Base-by-base conservation (phyloP, 1,139 yeast species). In the Diutina scorzettiae region DNA sequence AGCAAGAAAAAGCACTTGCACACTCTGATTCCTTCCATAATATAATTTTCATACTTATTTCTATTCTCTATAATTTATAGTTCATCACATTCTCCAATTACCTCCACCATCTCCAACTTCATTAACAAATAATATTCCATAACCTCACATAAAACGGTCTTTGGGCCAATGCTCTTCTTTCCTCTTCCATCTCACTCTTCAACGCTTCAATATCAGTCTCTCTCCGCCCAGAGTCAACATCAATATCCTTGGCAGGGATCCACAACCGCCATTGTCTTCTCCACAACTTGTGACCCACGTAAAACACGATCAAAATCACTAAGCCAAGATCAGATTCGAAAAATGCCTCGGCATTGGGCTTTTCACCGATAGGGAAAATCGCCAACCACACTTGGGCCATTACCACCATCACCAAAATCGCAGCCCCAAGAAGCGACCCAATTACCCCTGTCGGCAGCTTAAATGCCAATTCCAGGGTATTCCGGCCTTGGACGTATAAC, bases 351-450 rank as follows among this genome's bases (percentile, higher is more conserved):
- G 82, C 83, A 57, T 64, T 66, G 44, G 86, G 82, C 18, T 53
- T 36, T 1, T 56, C 66, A 24, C 81, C 82, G 41, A 76, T 57
- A 49, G 91, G 91, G 70, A 69, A 80, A 43, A 81, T 63, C 6
- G 87, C 84, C 46, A 78, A 70, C 86, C 86, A 81, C 62, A 83
- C 80, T 65, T 85, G 95, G 24, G 91, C 87, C 47, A 78, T 62
- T 48, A 87, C 66, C 44, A 86, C 81, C 49, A 81, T 64, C 37
- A 73, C 49, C 57, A 81, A 81, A 51, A 86, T 60, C 16, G 63
- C 43, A 14, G 77, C 58, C 39, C 94, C 94, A 52, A 72, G 73
- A 50, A 59, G 61, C 2, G 95, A 84, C 43, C 95, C 96, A 51
- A 57, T 53, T 19, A 73, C 56, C 48, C 96, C 96, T 42, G 76